Evolutionary conservation across 2,329 filamentous ascomycete genomes (phyloP), one percentile per base, ranked within the genome.

Genomic region (Colletotrichum gigasporum): DNA sequence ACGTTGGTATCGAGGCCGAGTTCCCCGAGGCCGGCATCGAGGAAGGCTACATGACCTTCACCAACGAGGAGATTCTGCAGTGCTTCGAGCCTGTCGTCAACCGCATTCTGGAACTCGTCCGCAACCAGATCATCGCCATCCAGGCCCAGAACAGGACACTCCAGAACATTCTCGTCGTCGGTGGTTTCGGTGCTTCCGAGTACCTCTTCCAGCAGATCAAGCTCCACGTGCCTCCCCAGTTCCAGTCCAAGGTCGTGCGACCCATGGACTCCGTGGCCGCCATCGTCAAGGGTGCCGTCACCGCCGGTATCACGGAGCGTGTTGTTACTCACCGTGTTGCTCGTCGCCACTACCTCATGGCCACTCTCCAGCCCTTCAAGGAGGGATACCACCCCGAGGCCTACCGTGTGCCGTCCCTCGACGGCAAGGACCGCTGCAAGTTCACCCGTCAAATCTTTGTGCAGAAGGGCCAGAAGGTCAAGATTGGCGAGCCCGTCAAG

Each of bases 151-250:
- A 97, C 84, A 87, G 94, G 70, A 88, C 91, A 34, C 83, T 99
- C 60, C 95, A 98, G 85, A 98, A 97, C 76, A 96, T 99, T 56
- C 84, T 99, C 66, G 94, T 99, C 7, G 96, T 99, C 9, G 96
- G 96, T 85, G 96, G 96, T 71, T 99, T 99, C 76, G 96, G 96
- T 82, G 96, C 95, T 28, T 98, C 95, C 7, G 96, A 99, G 80
- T 98, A 98, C 76, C 90, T 99, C 65, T 99, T 98, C 88, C 95
- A 98, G 80, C 96, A 99, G 80, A 98, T 99, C 84, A 97, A 97
- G 80, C 90, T 98, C 45, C 96, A 98, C 76, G 96, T 99, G 2
- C 96, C 96, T 35, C 96, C 96, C 9, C 96, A 98, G 77, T 99
- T 97, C 85, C 95, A 98, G 82, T 91, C 93, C 77, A 98, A 98